These are phyloP conservation scores for Fusarium marasasianum DNA, from an alignment of 2,329 filamentous ascomycete genomes.

Conservation along the genomic window DNA sequence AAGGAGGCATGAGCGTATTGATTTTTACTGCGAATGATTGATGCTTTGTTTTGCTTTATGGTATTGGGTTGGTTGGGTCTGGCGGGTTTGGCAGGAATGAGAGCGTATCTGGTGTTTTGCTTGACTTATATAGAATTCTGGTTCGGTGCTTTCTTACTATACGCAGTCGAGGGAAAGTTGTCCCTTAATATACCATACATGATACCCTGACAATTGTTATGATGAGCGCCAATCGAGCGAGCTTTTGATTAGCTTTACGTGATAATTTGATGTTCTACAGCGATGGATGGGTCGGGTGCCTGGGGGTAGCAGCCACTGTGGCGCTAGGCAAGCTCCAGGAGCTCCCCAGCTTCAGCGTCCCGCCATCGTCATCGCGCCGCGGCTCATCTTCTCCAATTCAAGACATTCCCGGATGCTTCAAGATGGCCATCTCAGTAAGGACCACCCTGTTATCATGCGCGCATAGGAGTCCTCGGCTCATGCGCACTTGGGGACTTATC, in stretches of 20 bases:
- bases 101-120: conserved; percentile 31
- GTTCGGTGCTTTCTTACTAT: conserved; percentile 32
- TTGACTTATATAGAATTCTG: conserved; percentile 34
- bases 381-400: conserved; percentile 34
- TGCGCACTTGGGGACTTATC: not conserved
- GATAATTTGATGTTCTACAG: not conserved
- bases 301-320: conserved; percentile 38
- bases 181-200: conserved; percentile 42
- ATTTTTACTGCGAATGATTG: conserved; percentile 31
- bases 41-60: conserved; percentile 23
- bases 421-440: conserved; percentile 49
- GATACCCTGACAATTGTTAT: conserved; percentile 42
- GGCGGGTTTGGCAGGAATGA: conserved; percentile 19
- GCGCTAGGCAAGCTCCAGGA: conserved; percentile 38
- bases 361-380: conserved; percentile 47
- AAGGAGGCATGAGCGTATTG: conserved; percentile 24
- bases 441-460: not conserved
- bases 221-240: not conserved
- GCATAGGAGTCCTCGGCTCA: not conserved
- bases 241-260: not conserved
- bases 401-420: conserved; percentile 41
- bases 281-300: not conserved
- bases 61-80: conserved; percentile 21
- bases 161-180: conserved; percentile 24
- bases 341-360: conserved; percentile 41